Base-by-base conservation (phyloP, 805 yeast species). In the Candida schatavii region DNA sequence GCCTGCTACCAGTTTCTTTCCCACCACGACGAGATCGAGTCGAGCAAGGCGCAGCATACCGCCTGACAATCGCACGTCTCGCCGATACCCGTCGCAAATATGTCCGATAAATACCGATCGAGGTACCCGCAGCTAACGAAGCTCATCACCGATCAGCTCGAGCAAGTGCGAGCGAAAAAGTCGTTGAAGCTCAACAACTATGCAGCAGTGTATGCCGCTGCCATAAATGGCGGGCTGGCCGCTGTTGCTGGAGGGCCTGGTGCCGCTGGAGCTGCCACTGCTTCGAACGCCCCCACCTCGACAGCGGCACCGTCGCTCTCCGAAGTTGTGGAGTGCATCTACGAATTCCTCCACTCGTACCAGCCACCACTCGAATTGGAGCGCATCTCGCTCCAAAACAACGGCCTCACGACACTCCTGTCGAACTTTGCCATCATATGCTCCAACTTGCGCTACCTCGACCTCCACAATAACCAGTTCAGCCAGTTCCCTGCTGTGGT, bases 391-490 rank as follows among this genome's bases (percentile, higher is more conserved):
- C 53, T 84, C 17, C 77, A 80, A 41, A 69, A 68, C 40, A 84
- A 83, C 55, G 57, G 61, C 22, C 54, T 84, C 11, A 47, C 60
- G 0, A 55, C 59, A 2, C 56, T 84, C 13, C 86, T 88, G 0
- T 52, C 58, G 1, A 68, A 65, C 37, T 71, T 83, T 52, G 46
- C 59, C 4, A 56, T 63, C 6, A 51, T 84, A 44, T 50, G 68
- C n/a, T 40, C 33, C 11, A 61, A 67, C 34, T 61, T 85, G 40
- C 67, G 77, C 41, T 83, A 80, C 47, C 61, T 87, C 43, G 91
- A 86, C 57, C 60, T 87, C 35, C 85, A 85, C 55, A 67, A 71
- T 44, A 87, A 87, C 56, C 56, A 63, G 35, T 69, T 87, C 39
- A 49, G 66, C 2, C 68, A 62, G 35, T 71, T 86, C 35, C 89